A percentile compares a stretch with the other conserved stretches of the same genome.
Evolutionary conservation across 2,329 filamentous ascomycete species (phyloP).

Genomic region (Myriosclerotinia curreyana): DNA sequence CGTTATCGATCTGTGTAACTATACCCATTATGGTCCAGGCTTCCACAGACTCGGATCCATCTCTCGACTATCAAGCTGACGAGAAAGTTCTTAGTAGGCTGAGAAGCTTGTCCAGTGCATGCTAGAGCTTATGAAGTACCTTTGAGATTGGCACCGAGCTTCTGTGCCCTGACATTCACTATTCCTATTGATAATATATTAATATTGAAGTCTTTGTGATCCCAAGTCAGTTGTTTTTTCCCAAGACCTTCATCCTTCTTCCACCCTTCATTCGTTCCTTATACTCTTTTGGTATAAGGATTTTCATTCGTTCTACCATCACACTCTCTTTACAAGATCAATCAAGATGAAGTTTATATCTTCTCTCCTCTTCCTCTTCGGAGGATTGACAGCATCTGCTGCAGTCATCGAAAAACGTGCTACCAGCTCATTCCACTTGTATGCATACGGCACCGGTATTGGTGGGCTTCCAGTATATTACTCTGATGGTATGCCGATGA

Average conservation of each 20-base stretch:
- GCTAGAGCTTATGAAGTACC: not conserved
- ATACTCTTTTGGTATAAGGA: not conserved
- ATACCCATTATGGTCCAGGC: not conserved
- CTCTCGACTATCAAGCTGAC: not conserved
- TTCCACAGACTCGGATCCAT: not conserved
- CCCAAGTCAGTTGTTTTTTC: not conserved
- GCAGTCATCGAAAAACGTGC: slow-evolving; percentile 7
- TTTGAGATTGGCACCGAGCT: not conserved
- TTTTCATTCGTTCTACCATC: not conserved
- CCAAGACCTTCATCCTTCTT: not conserved
- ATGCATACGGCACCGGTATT: slow-evolving; percentile 19
- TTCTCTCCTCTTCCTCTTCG: slow-evolving; percentile 11
- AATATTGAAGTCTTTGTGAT: not conserved
- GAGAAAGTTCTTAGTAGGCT: not conserved
- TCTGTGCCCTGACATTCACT: not conserved
- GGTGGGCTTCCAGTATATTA: slow-evolving; percentile 19
- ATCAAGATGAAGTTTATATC: slow-evolving; percentile 13
- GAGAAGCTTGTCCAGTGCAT: not conserved
- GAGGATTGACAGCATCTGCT: slow-evolving; percentile 13
- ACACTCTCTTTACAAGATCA: not conserved
- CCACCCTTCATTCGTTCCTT: not conserved
- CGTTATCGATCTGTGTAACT: slow-evolving; percentile 1
- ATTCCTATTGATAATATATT: slow-evolving; percentile 8
- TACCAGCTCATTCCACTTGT: slow-evolving; percentile 6
- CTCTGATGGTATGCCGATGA: slow-evolving; percentile 10